phyloP scores from a whole-genome alignment of 1,284 basidiomycete species.

The Ceratobasidium sp. region DNA sequence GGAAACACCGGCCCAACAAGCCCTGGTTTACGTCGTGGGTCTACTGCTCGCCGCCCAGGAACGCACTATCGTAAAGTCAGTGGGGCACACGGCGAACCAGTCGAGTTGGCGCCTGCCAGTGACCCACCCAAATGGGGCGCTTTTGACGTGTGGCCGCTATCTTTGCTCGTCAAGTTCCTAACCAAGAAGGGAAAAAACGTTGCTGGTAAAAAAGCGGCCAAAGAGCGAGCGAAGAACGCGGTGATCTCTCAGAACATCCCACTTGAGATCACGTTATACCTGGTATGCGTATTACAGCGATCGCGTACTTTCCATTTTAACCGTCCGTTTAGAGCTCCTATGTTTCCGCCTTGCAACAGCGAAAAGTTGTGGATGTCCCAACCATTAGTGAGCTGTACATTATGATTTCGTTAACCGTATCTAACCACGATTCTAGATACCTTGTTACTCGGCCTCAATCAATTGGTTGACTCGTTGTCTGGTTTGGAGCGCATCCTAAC shows the following conservation, averaged over 20 bases:
- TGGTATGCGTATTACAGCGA: slow-evolving; percentile 54
- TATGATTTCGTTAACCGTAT: not conserved
- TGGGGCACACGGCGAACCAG: slow-evolving; percentile 14
- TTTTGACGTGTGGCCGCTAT: slow-evolving; percentile 73
- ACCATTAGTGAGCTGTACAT: slow-evolving; percentile 54
- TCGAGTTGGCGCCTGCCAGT: slow-evolving; percentile 59
- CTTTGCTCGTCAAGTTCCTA: slow-evolving; percentile 60
- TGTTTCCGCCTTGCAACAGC: slow-evolving; percentile 62
- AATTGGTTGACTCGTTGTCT: slow-evolving; percentile 70
- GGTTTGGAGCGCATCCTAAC: slow-evolving; percentile 78
- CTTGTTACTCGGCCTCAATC: slow-evolving; percentile 60
- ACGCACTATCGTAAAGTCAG: slow-evolving; percentile 3
- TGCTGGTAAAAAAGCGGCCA: slow-evolving; percentile 65
- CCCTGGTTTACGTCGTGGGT: slow-evolving; percentile 15
- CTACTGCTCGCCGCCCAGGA: slow-evolving; percentile 17
- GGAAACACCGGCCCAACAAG: not conserved
- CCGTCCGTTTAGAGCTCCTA: slow-evolving; percentile 62
- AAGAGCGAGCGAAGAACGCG: slow-evolving; percentile 58
- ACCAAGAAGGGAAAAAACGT: slow-evolving; percentile 57
- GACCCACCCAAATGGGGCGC: slow-evolving; percentile 68
- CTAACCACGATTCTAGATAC: slow-evolving; percentile 51
- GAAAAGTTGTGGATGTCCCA: slow-evolving; percentile 68
- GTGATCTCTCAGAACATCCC: slow-evolving; percentile 70
- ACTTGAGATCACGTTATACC: slow-evolving; percentile 73
- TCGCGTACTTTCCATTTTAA: not conserved